phyloP scores from a whole-genome alignment of 2,329 filamentous ascomycete genomes.

The Fusarium tupiense region DNA sequence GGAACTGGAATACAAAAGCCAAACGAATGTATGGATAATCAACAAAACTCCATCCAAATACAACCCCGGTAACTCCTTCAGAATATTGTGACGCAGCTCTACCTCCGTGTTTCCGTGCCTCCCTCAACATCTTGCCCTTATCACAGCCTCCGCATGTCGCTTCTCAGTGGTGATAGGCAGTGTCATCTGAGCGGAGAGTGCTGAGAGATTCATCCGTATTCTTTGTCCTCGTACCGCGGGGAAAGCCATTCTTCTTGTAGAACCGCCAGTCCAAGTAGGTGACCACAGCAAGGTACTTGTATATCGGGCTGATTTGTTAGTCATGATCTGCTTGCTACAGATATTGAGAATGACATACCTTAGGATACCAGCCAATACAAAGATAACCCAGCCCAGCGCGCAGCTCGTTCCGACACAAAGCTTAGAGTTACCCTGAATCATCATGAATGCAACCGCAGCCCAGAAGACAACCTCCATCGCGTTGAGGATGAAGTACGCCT shows the following conservation, averaged over 20 bases:
- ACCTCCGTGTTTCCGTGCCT: not conserved
- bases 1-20: not conserved
- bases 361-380: not conserved
- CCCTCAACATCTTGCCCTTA: too few relatives aligned
- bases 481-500: constrained; percentile 2
- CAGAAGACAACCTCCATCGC: not conserved
- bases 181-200: not conserved
- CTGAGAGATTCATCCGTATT: not conserved
- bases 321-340: not conserved
- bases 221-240: not conserved
- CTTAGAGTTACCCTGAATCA: not conserved
- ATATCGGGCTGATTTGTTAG: not conserved
- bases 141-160: not conserved
- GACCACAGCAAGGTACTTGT: not conserved
- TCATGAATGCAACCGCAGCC: constrained; percentile 1
- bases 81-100: not conserved
- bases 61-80: not conserved
- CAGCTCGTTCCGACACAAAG: not conserved
- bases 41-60: not conserved
- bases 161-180: not conserved
- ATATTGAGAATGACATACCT: not conserved
- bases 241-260: constrained; percentile 3
- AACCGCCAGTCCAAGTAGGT: constrained; percentile 8
- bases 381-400: not conserved
- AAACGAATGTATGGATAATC: not conserved